phyloP scores from a whole-genome alignment of 2,329 filamentous ascomycete genomes.

The Cryphonectria radicalis region DNA sequence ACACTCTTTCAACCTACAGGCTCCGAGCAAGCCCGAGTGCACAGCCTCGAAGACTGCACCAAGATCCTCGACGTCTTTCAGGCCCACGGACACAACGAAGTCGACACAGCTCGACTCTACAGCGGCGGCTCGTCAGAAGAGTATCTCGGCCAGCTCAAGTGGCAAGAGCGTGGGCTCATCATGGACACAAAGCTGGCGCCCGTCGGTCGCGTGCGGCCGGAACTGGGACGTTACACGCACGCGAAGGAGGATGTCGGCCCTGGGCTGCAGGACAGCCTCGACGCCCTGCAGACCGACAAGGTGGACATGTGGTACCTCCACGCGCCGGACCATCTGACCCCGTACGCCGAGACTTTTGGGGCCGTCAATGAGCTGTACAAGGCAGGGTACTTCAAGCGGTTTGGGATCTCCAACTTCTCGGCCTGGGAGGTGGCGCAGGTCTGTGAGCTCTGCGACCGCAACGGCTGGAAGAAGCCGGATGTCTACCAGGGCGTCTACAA shows the following conservation, averaged over 20 bases:
- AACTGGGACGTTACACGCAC: slow-evolving; percentile 29
- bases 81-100: slow-evolving; percentile 66
- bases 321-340: slow-evolving; percentile 50
- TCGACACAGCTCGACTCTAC: slow-evolving; percentile 72
- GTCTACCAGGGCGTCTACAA: slow-evolving; percentile 50
- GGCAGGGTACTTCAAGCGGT: slow-evolving; percentile 49
- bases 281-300: slow-evolving; percentile 43
- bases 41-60: slow-evolving; percentile 55
- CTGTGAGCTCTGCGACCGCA: slow-evolving; percentile 46
- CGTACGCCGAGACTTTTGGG: slow-evolving; percentile 50
- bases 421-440: slow-evolving; percentile 53
- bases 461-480: slow-evolving; percentile 47
- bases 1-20: slow-evolving; percentile 19
- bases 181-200: slow-evolving; percentile 50
- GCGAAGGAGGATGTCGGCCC: slow-evolving; percentile 39
- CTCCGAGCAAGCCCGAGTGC: slow-evolving; percentile 36
- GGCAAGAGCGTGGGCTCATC: slow-evolving; percentile 43
- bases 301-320: slow-evolving; percentile 57
- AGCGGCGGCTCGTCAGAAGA: slow-evolving; percentile 66
- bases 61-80: slow-evolving; percentile 68
- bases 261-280: slow-evolving; percentile 42
- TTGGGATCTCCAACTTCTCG: slow-evolving; percentile 51
- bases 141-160: slow-evolving; percentile 46
- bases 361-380: slow-evolving; percentile 50
- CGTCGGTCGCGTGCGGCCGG: slow-evolving; percentile 28